A percentile compares a stretch with the other conserved stretches of the same genome.
Evolutionary conservation across 129 eudicot genomes (phyloP).

Genomic region (Scalesia atractyloides): DNA sequence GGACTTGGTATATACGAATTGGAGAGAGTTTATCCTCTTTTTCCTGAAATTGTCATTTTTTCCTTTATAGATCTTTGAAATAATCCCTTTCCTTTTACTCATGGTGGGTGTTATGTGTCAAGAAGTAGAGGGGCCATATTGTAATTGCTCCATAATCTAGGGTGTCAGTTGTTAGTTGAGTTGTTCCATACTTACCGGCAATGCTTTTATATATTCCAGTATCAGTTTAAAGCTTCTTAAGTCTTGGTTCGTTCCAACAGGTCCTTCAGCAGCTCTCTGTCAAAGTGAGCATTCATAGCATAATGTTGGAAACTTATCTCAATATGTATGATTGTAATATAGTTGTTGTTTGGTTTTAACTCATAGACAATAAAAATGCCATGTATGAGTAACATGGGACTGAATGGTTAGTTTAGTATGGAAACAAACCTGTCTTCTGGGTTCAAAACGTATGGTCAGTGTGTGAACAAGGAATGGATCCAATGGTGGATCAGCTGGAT

Average conservation of each 20-base stretch:
- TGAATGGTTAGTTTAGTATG: not conserved
- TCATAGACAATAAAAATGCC: not conserved
- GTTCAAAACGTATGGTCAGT: slow-evolving; percentile 89
- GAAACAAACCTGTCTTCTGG: slow-evolving; percentile 81
- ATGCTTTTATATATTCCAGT: slow-evolving; percentile 92
- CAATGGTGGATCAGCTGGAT: slow-evolving; percentile 88
- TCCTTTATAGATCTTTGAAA: no score
- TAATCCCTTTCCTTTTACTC: no score
- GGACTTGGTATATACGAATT: no score
- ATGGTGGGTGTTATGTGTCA: no score
- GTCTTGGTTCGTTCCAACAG: slow-evolving; percentile 67
- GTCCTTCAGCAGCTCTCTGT: slow-evolving; percentile 76
- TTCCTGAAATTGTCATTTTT: no score
- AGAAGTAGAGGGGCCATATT: no score
- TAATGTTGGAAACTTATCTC: not conserved
- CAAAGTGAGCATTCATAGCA: slow-evolving; percentile 22
- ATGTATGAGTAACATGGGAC: slow-evolving; percentile 4
- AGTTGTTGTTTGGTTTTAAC: no score
- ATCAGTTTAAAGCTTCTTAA: slow-evolving; percentile 86
- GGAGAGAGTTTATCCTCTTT: no score
- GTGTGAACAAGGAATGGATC: slow-evolving; percentile 98
- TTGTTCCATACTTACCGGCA: slow-evolving; percentile 66
- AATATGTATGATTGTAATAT: not conserved
- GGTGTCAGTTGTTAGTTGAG: no score
- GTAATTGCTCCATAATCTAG: not conserved